Percentiles rank a stretch among this genome's conserved stretches.
Evolutionary conservation across 2,329 filamentous ascomycete genomes (phyloP).

Genomic region (Xylaria sp.): DNA sequence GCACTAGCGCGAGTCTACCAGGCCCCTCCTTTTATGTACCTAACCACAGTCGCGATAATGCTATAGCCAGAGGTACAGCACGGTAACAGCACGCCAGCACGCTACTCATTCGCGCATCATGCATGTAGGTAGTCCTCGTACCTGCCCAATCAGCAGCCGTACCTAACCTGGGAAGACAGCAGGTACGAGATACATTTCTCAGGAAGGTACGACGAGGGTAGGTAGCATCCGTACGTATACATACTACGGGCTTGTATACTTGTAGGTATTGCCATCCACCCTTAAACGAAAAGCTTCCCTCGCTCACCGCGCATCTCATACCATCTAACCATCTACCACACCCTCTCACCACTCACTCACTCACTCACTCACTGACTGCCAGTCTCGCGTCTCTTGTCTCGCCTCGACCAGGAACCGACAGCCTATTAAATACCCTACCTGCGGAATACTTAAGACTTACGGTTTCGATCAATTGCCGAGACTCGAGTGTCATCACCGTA

Average conservation of each 20-base stretch:
- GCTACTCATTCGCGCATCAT: neutral
- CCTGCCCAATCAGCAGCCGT: neutral
- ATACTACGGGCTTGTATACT: neutral
- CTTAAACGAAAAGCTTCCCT: neutral
- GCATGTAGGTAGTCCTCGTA: neutral
- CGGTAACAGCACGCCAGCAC: neutral
- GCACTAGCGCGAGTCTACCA: neutral
- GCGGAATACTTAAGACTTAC: neutral
- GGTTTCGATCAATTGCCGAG: neutral
- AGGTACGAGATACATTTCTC: neutral
- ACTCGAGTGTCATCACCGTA: neutral
- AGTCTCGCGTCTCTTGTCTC: neutral
- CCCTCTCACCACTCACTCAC: neutral
- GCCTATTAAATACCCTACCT: no score
- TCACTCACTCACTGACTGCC: no score
- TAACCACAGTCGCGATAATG: neutral
- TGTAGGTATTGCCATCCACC: neutral
- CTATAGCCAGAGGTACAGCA: neutral
- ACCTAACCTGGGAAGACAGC: neutral
- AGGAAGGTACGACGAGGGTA: neutral
- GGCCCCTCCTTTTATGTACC: neutral
- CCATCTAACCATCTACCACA: neutral
- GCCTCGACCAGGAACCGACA: no score
- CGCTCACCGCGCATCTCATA: neutral
- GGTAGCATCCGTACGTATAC: no score